Conservation (phyloP, 2,329 filamentous ascomycete genomes). For the Fusarium sulawesiense region DNA sequence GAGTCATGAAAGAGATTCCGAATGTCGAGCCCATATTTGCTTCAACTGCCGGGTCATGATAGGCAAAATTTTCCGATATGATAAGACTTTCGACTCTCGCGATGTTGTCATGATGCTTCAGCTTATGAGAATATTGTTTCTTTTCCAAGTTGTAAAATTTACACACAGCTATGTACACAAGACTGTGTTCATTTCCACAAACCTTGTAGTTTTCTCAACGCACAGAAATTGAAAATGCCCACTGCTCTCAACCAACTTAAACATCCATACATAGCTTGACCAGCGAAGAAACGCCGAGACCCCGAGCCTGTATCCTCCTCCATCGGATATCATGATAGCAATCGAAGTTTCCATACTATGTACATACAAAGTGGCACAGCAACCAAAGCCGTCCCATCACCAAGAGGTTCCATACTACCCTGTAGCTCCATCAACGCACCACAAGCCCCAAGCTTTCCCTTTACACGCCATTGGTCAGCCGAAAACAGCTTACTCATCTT, state of each 20-base stretch:
- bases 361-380: background rate
- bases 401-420: background rate
- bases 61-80: background rate
- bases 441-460: background rate
- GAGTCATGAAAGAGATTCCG: constrained; percentile 26
- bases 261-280: background rate
- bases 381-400: background rate
- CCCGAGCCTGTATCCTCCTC: background rate
- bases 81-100: background rate
- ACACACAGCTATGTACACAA: too few relatives aligned
- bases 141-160: background rate
- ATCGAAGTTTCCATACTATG: background rate
- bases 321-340: background rate
- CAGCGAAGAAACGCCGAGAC: background rate
- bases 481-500: background rate
- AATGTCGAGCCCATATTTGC: background rate
- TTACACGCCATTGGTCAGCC: constrained; percentile 31
- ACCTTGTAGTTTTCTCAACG: background rate
- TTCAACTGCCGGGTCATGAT: background rate
- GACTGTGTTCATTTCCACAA: background rate
- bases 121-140: background rate
- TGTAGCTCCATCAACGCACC: background rate
- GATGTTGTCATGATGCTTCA: background rate
- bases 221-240: background rate
- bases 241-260: background rate